A percentile compares a stretch with the other conserved stretches of the same genome.
Conservation (phyloP, 2,329 filamentous ascomycete genomes). For the Gliomastix tumulicola region DNA sequence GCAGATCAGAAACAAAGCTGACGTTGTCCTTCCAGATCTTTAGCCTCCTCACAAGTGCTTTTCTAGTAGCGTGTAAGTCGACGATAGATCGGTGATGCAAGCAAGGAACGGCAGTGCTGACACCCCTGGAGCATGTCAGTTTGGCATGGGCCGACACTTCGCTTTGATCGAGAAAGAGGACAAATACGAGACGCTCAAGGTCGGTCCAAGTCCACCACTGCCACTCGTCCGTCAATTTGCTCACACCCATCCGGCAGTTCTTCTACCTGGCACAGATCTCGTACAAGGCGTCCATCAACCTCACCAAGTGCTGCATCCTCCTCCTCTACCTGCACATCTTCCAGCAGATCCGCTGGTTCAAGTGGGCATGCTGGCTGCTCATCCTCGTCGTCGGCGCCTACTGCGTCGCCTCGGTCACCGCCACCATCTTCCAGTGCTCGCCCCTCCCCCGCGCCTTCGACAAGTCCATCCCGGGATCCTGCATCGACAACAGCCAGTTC, state of each 20-base stretch:
- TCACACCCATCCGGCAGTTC: no score
- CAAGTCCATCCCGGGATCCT: conserved; percentile 27
- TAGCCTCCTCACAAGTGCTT: conserved; percentile 4
- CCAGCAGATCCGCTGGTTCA: conserved; percentile 15
- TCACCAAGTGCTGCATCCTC: conserved; percentile 23
- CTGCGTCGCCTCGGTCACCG: conserved; percentile 16
- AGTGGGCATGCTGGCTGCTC: conserved; percentile 15
- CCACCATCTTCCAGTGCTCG: conserved; percentile 17
- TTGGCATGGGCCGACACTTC: conserved; percentile 13
- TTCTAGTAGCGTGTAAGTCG: conserved; percentile 6
- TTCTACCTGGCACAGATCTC: conserved; percentile 17
- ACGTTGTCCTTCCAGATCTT: no score
- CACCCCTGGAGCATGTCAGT: conserved; percentile 11
- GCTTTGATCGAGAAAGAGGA: conserved; percentile 5
- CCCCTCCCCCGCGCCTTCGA: conserved; percentile 32
- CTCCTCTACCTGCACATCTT: conserved; percentile 24
- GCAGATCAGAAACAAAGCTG: not conserved
- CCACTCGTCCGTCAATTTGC: no score
- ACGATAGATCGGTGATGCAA: no score
- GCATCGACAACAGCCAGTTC: conserved; percentile 33
- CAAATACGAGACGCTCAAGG: conserved; percentile 12
- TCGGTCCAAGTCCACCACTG: no score
- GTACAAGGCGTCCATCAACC: conserved; percentile 21
- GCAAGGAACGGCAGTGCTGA: no score
- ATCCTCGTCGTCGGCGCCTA: conserved; percentile 14